Percentiles rank a stretch among this genome's conserved stretches.
These are phyloP conservation scores for Zhuliangozyma parablackwelliae DNA, from an alignment of 1,139 yeast genomes.

Conservation along the genomic window DNA sequence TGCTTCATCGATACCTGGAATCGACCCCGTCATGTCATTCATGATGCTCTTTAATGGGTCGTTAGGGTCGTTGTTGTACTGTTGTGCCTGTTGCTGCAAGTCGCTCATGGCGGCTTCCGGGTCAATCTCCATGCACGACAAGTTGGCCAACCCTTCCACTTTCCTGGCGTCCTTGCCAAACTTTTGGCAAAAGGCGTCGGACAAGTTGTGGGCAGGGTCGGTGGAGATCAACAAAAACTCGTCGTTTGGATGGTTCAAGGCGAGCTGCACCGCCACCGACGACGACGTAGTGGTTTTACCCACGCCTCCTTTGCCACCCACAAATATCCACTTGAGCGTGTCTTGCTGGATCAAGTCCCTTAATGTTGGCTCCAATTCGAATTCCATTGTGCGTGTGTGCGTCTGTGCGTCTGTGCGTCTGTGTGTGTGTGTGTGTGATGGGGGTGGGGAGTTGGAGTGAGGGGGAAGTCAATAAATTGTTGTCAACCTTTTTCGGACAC, in stretches of 20 bases:
- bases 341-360: conserved; percentile 61
- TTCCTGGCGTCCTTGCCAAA: conserved; percentile 94
- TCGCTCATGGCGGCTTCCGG: conserved; percentile 94
- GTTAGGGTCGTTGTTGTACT: conserved; percentile 53
- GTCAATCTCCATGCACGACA: conserved; percentile 97
- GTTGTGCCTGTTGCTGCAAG: conserved; percentile 60
- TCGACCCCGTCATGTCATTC: conserved; percentile 90
- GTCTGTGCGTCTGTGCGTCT: not conserved
- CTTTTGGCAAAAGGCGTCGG: conserved; percentile 97
- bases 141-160: conserved; percentile 82
- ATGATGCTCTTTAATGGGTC: conserved; percentile 66
- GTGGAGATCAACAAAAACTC: conserved; percentile 88
- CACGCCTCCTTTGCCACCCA: conserved; percentile 99
- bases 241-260: conserved; percentile 73
- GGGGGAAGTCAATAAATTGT: too few species aligned
- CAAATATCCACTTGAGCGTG: conserved; percentile 90
- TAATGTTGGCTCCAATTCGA: conserved; percentile 61
- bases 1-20: conserved; percentile 98
- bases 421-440: conserved; percentile 2
- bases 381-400: conserved; percentile 27
- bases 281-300: conserved; percentile 98
- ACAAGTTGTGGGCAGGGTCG: conserved; percentile 95
- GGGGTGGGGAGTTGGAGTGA: too few species aligned
- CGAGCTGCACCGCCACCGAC: conserved; percentile 87
- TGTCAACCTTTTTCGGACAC: not conserved